These are phyloP conservation scores for Hibiscus mutabilis DNA, from an alignment of 345 rosid genomes.

Conservation along the genomic window DNA sequence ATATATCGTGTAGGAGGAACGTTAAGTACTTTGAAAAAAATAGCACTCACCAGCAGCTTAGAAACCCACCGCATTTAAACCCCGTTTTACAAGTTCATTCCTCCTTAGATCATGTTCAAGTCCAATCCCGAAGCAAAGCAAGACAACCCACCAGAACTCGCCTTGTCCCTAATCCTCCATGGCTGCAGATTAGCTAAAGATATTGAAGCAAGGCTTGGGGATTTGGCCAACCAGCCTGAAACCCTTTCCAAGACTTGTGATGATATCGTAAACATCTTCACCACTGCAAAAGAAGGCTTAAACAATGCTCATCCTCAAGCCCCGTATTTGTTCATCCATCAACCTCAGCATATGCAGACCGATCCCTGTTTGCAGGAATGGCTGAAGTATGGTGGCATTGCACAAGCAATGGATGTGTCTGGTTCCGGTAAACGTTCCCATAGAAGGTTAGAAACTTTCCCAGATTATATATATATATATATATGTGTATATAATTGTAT, in stretches of 20 bases:
- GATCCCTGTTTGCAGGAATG: constrained; percentile 3
- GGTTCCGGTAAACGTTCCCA: constrained; percentile 1
- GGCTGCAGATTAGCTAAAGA: constrained; percentile 3
- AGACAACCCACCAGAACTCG: background rate
- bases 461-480: background rate
- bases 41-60: too few species aligned
- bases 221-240: constrained; percentile 2
- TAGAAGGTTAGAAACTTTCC: constrained; percentile 6
- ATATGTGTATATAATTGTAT: too few species aligned
- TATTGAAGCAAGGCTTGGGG: constrained; percentile 5
- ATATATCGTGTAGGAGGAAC: background rate
- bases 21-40: background rate
- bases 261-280: background rate
- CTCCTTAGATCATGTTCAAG: background rate
- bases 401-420: constrained; percentile 4
- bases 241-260: constrained; percentile 7
- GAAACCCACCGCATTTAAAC: too few species aligned
- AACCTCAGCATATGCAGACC: background rate
- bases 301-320: background rate
- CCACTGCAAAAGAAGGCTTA: background rate
- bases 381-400: background rate
- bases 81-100: background rate
- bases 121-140: background rate
- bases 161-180: background rate
- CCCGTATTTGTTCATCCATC: background rate